Evolutionary conservation across 2,329 filamentous ascomycete species (phyloP), one percentile per base, ranked within the genome.

Genomic region (Didymella arachidicola): DNA sequence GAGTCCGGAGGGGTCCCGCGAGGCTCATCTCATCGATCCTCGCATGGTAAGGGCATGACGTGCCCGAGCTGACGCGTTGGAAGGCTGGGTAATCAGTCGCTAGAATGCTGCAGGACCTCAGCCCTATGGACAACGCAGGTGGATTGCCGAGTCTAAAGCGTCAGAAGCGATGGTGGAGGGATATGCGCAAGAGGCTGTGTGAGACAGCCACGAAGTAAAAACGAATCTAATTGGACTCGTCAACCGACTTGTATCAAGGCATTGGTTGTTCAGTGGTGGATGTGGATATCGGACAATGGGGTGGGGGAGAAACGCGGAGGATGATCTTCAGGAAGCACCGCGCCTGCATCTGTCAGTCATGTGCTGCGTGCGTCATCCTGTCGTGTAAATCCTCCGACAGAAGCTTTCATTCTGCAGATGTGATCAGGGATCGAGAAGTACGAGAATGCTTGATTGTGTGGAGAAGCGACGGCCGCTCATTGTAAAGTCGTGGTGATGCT

Each of bases 291-390:
- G 62, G 62, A 58, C 50, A 64, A 62, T 60, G 30, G 47, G 57
- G 62, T 64, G 62, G 62, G 62, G 62, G 60, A 61, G 54, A 62
- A 60, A 47, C 50, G 41, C 62, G 59, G 62, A 63, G 51, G 25
- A 49, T 38, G n/a, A 45, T 53, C 43, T 19, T 42, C 8, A 16
- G 14, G 19, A 14, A 22, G 43, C 43, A 38, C 44, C 27, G 39
- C 41, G 16, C 30, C 45, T 54, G 44, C 50, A 25, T 41, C 46
- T 55, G 51, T 55, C 52, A 51, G 45, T 50, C 39, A 48, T 27
- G 44, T 59, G 56, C 43, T 14, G 14, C 8, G 30, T 50, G 50
- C 49, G 46, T 54, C 50, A 54, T 53, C 3, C 18, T 48, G 32
- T 48, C 34, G 45, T 47, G 41, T 19, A 36, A 27, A 45, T 53